Evolutionary conservation across 1,284 basidiomycete species (phyloP), one percentile per base, ranked within the genome.

Genomic region (Tremellales sp.): DNA sequence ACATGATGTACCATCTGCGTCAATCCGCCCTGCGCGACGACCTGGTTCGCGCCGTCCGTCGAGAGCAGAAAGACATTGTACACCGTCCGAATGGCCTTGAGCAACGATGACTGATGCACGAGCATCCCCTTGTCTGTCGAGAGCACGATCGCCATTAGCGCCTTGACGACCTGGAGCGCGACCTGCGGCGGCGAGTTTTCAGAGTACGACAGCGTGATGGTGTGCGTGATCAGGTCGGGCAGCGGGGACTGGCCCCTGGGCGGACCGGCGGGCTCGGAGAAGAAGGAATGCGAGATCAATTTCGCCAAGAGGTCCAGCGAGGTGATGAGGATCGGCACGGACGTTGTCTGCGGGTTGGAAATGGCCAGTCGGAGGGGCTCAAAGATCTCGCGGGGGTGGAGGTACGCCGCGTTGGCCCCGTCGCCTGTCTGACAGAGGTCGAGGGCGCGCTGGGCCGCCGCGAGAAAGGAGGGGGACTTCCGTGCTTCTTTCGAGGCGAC

Each of bases 1-100:
- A 97, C 84, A 63, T 94, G 91, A 62, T 94, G 87, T 2, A 97
- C 90, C 84, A 97, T 97, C 71, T 97, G 93, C 0, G 90, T 92
- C 14, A 97, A 78, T 14, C 92, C 90, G 18, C 92, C 93, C 72
- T 97, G 93, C 8, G 93, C 93, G 24, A 97, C 90, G 74, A 88
- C 90, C 72, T 97, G 93, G 61, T 93, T 97, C 44, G 91, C 86
- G 4, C 85, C 81, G 60, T 94, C 90, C 28, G 81, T 79, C 58
- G 87, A 91, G 49, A 95, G 78, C 26, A 97, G 77, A 70, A 97
- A 97, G 48, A 97, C 85, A 66, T 97, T 97, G 75, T 97, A 97
- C 2, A 97, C 92, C 5, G 93, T 95, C 31, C 93, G 81, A 24
- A 97, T 87, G 24, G 93, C 90, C 71, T 94, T 94, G 56, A 97